Conservation (phyloP, 2,329 filamentous ascomycete genomes). For the Aspergillus pseudotamarii region DNA sequence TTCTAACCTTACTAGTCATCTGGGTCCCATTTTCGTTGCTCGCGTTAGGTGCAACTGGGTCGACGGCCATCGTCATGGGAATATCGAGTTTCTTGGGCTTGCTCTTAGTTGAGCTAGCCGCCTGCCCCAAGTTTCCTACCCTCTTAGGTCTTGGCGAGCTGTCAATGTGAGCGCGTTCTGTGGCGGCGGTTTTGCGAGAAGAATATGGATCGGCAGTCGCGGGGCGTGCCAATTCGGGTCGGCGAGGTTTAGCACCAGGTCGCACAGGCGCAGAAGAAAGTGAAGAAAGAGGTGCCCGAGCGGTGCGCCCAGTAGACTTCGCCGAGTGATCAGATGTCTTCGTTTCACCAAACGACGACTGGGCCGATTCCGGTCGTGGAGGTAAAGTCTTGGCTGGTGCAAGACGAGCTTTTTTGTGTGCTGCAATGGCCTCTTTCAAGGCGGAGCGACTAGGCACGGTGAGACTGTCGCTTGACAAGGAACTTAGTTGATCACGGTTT, state of each 20-base stretch:
- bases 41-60: background rate
- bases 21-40: background rate
- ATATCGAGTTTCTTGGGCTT: background rate
- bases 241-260: constrained; percentile 41
- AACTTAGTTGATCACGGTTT: constrained; percentile 15
- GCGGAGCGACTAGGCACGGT: constrained; percentile 50
- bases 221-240: constrained; percentile 40
- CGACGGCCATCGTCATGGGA: background rate
- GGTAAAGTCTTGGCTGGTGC: constrained; percentile 47
- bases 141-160: background rate
- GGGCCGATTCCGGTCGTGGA: constrained; percentile 61
- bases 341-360: constrained; percentile 53
- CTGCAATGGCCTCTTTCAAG: constrained; percentile 80
- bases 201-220: constrained; percentile 39
- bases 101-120: background rate
- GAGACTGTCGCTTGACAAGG: constrained; percentile 11
- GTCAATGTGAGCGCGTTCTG: background rate
- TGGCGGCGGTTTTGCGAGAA: constrained; percentile 27
- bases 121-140: background rate
- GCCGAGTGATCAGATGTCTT: constrained; percentile 40
- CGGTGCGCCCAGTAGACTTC: constrained; percentile 34
- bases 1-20: background rate
- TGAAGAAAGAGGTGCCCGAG: constrained; percentile 40
- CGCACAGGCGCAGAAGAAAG: constrained; percentile 64
- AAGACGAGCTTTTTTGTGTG: constrained; percentile 67